These are phyloP conservation scores for Cyclotella distinguenda DNA, from an alignment of 108 stramenopile genomes.

Conservation along the genomic window DNA sequence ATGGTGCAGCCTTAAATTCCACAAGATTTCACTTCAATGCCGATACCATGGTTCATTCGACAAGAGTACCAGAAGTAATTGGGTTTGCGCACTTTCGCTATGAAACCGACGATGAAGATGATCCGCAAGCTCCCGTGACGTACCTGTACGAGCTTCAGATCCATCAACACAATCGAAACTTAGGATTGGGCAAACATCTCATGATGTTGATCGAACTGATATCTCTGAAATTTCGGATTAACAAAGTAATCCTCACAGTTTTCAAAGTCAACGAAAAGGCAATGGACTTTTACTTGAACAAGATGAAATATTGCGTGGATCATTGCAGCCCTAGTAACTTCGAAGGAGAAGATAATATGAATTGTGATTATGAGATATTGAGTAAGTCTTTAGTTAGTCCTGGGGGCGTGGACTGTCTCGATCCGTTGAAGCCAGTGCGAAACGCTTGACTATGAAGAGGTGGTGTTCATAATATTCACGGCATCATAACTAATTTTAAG, in stretches of 20 bases:
- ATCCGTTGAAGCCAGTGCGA: too few species aligned
- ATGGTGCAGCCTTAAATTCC: neutral
- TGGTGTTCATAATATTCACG: too few species aligned
- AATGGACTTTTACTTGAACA: slow-evolving; percentile 68
- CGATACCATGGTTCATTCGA: neutral
- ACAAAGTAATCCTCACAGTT: slow-evolving; percentile 75
- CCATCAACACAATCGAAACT: slow-evolving; percentile 34
- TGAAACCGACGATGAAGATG: slow-evolving; percentile 75
- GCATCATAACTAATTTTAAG: too few species aligned
- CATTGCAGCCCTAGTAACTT: slow-evolving; percentile 65
- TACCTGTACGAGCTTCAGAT: slow-evolving; percentile 84
- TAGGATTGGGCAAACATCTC: slow-evolving; percentile 67
- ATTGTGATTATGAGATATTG: slow-evolving; percentile 80
- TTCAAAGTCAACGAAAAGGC: slow-evolving; percentile 63
- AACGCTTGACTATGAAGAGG: too few species aligned
- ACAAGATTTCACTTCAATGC: neutral
- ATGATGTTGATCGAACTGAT: slow-evolving; percentile 63
- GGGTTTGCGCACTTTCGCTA: slow-evolving; percentile 83
- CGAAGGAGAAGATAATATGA: slow-evolving; percentile 40
- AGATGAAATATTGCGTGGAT: slow-evolving; percentile 61
- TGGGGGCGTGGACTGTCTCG: neutral
- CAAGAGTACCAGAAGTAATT: slow-evolving; percentile 7
- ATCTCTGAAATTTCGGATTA: slow-evolving; percentile 41
- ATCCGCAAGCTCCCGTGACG: slow-evolving; percentile 32
- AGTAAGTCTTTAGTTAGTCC: slow-evolving; percentile 50